Conservation (phyloP, 768 basidiomycete genomes). For the Artomyces pyxidatus region DNA sequence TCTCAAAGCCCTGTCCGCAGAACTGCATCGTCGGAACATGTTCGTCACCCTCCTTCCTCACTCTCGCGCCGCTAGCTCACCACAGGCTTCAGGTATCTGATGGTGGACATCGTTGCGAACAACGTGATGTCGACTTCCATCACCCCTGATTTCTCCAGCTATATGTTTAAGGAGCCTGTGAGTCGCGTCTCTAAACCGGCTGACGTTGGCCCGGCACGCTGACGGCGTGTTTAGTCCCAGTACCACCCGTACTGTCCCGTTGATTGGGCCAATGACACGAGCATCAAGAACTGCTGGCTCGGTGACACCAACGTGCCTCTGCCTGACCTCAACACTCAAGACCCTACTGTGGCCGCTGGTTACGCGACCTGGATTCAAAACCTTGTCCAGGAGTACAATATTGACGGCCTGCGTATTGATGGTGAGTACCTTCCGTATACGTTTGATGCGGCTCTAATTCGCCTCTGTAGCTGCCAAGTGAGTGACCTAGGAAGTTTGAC, state of each 20-base stretch:
- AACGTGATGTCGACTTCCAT: constrained; percentile 71
- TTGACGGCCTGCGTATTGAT: constrained; percentile 87
- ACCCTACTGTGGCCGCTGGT: constrained; percentile 48
- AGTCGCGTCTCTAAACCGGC: constrained; percentile 9
- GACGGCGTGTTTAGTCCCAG: constrained; percentile 34
- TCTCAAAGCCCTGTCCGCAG: constrained; percentile 55
- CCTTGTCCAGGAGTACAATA: constrained; percentile 60
- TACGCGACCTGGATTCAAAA: constrained; percentile 64
- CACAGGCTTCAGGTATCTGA: constrained; percentile 46
- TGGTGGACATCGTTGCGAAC: constrained; percentile 83
- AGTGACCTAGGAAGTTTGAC: constrained; percentile 8
- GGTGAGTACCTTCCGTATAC: constrained; percentile 26
- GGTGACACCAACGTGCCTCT: constrained; percentile 69
- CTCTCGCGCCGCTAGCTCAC: neutral
- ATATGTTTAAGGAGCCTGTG: constrained; percentile 60
- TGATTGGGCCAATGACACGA: constrained; percentile 59
- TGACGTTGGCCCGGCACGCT: constrained; percentile 8
- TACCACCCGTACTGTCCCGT: constrained; percentile 79
- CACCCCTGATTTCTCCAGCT: constrained; percentile 55
- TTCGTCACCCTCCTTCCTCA: constrained; percentile 21
- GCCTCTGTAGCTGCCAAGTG: constrained; percentile 26
- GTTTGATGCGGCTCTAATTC: neutral
- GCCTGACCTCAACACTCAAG: constrained; percentile 72
- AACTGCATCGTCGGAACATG: constrained; percentile 69
- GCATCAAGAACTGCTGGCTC: constrained; percentile 75